Evolutionary conservation across 805 yeast species (phyloP), one percentile per base, ranked within the genome.

Genomic region (Cyberlindnera japonica): DNA sequence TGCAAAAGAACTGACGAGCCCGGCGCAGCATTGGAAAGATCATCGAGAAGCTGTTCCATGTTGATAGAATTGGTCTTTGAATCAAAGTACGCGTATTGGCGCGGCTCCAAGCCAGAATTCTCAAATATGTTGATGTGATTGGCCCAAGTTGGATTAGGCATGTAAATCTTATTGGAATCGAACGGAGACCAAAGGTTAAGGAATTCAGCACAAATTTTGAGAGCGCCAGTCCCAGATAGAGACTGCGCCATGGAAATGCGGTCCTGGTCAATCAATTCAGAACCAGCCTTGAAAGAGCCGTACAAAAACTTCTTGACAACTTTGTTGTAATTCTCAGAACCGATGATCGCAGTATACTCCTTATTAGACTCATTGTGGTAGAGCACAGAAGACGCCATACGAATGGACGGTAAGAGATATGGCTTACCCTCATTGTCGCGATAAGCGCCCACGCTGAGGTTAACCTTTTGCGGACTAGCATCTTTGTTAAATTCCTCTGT

Each of bases 111-210:
- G 15, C 95, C 95, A 22, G 88, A 78, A 49, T 77, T 83, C 41
- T 71, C 65, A 65, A 88, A 83, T 35, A 89, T 86, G 39, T 89
- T 85, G 48, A 75, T 67, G 67, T 90, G 97, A 66, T 90, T 91
- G 29, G 95, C 88, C 98, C 98, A 90, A 13, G 96, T 84, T 40
- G 96, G 96, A 56, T 79, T 75, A 37, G 97, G 93, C 40, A 88
- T 73, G 58, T 81, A 74, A 42, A 90, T 74, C 19, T 62, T 51
- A 11, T 37, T 37, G 6, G 63, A 59, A 51, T 74, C 69, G 57
- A 38, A 37, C 7, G 48, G 48, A 2, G 79, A 71, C 71, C 83
- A 84, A 46, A 74, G 67, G 50, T 64, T 64, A 54, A 90, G 63
- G 58, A 91, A 85, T 57, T 82, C 91, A 18, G 85, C 91, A 36